Evolutionary conservation across 352 stramenopile species (phyloP).

Genomic region (Thalassiosira ordinaria): DNA sequence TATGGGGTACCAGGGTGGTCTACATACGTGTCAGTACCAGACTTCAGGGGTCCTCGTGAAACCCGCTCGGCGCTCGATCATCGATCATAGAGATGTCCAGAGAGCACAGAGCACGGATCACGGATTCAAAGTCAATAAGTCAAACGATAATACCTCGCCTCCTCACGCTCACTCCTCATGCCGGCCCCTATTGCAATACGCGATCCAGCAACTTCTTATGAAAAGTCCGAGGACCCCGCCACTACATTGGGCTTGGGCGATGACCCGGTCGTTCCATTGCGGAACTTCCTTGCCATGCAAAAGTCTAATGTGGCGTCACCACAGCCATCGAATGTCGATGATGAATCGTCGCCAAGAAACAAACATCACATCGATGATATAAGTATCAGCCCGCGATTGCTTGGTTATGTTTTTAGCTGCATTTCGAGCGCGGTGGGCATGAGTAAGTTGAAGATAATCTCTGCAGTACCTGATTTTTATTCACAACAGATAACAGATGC

Average conservation of each 20-base stretch:
- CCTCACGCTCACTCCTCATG: slow-evolving; percentile 78
- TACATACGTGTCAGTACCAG: background rate
- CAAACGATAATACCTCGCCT: too few species aligned
- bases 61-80: too few species aligned
- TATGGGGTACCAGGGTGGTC: background rate
- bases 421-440: slow-evolving; percentile 30
- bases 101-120: too few species aligned
- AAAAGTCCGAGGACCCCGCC: background rate
- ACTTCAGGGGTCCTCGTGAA: too few species aligned
- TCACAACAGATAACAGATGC: too few species aligned
- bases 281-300: background rate
- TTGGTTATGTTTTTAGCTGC: slow-evolving; percentile 40
- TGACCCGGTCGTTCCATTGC: background rate
- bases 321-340: background rate
- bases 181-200: slow-evolving; percentile 33
- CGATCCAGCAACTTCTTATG: slow-evolving; percentile 16
- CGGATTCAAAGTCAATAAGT: too few species aligned
- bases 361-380: slow-evolving; percentile 27
- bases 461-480: background rate
- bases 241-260: background rate
- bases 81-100: too few species aligned
- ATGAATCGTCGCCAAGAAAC: background rate
- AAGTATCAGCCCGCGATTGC: slow-evolving; percentile 36
- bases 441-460: too few species aligned
- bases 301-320: background rate